These are phyloP conservation scores for Candida saitoana DNA, from an alignment of 805 yeast species.

Conservation along the genomic window DNA sequence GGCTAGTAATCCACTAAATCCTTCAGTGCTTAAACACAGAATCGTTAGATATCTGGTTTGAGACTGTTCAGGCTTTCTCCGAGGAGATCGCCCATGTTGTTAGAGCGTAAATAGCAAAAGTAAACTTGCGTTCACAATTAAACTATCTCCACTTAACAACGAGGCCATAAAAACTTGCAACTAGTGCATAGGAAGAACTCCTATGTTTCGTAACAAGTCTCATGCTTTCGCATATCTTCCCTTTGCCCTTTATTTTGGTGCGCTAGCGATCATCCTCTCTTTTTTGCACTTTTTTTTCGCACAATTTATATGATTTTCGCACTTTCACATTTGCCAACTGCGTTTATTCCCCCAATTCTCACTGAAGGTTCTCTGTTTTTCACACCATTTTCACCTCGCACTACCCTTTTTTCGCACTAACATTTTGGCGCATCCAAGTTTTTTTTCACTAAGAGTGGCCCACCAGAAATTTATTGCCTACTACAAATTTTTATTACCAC, in stretches of 20 bases:
- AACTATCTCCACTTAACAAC: slow-evolving; percentile 28
- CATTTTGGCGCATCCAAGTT: neutral
- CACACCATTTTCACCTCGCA: neutral
- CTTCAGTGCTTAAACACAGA: slow-evolving; percentile 29
- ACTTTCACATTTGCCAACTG: neutral
- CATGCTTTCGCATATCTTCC: slow-evolving; percentile 5
- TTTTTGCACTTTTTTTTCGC: neutral
- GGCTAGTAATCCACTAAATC: slow-evolving; percentile 26
- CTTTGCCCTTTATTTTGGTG: neutral
- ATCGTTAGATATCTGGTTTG: slow-evolving; percentile 26
- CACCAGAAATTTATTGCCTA: neutral
- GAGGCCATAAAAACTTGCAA: slow-evolving; percentile 20
- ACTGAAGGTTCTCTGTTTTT: neutral
- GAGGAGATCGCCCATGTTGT: slow-evolving; percentile 20
- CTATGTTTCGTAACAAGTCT: neutral
- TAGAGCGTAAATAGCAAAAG: slow-evolving; percentile 24
- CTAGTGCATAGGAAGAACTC: neutral
- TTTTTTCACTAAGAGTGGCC: too few species aligned
- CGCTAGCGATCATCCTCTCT: neutral
- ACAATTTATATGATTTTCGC: neutral
- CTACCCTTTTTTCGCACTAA: neutral
- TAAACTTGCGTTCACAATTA: slow-evolving; percentile 26
- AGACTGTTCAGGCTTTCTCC: slow-evolving; percentile 26
- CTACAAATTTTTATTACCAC: neutral
- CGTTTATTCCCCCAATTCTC: neutral